Conservation (phyloP, 192 early-diverging fungal species). For the Mortierella alpina region DNA sequence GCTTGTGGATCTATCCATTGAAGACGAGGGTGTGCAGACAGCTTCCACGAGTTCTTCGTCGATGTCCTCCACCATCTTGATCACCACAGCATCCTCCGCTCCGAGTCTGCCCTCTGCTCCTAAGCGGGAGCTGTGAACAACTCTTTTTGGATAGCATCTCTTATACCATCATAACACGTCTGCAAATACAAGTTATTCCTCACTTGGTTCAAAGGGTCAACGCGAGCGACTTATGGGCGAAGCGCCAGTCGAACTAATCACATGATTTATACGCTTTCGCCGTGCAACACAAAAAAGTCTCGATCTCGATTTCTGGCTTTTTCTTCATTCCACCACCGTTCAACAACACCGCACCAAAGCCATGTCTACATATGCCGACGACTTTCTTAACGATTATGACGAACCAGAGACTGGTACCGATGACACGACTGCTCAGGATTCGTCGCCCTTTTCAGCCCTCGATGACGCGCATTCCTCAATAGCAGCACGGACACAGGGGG, state of each 20-base stretch:
- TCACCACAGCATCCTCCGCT: slow-evolving; percentile 9
- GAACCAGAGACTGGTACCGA: slow-evolving; percentile 50
- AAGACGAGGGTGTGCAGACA: neutral
- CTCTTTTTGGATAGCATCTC: neutral
- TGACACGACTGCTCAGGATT: neutral
- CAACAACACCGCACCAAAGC: slow-evolving; percentile 5
- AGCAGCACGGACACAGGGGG: slow-evolving; percentile 32
- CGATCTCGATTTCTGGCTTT: no score
- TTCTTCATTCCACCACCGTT: neutral
- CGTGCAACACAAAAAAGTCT: no score
- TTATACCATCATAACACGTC: neutral
- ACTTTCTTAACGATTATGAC: slow-evolving; percentile 78
- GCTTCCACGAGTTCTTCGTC: neutral
- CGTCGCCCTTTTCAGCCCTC: no score
- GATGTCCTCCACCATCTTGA: slow-evolving; percentile 17
- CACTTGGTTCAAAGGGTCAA: no score
- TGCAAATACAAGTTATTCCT: neutral
- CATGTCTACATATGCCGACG: slow-evolving; percentile 82
- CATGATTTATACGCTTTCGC: no score
- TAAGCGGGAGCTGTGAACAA: neutral
- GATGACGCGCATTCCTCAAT: neutral
- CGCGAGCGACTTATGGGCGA: no score
- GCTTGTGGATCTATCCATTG: slow-evolving; percentile 10
- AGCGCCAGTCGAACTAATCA: no score
- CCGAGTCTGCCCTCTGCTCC: slow-evolving; percentile 1